A percentile compares a stretch with the other conserved stretches of the same genome.
Evolutionary conservation across 1,284 basidiomycete species (phyloP).

Genomic region (Trichosporon inkin): DNA sequence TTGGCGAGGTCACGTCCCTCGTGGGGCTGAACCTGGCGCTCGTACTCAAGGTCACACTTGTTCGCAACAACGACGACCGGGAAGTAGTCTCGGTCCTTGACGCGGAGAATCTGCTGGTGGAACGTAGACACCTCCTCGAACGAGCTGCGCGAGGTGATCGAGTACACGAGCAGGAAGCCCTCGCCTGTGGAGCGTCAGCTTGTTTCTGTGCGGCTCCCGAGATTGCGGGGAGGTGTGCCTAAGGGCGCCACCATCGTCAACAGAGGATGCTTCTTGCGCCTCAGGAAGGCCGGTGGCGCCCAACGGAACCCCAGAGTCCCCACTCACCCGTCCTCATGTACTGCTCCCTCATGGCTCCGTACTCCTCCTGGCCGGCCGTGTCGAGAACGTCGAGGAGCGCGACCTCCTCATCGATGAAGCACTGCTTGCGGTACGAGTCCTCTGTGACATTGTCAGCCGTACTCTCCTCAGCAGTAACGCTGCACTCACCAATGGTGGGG

Average conservation of each 20-base stretch:
- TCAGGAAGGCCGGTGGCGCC: background rate
- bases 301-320: background rate
- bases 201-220: background rate
- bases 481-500: conserved; percentile 71
- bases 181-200: conserved; percentile 77
- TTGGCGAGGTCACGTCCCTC: conserved; percentile 97
- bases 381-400: conserved; percentile 96
- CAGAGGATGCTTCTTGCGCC: conserved; percentile 4
- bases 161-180: conserved; percentile 97
- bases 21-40: conserved; percentile 94
- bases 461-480: conserved; percentile 3
- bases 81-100: conserved; percentile 97
- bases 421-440: conserved; percentile 95
- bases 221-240: background rate
- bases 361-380: conserved; percentile 99
- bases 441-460: conserved; percentile 26
- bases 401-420: conserved; percentile 95
- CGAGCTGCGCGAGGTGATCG: conserved; percentile 81
- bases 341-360: conserved; percentile 59
- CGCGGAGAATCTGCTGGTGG: conserved; percentile 83
- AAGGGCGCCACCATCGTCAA: conserved; percentile 13
- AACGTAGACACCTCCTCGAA: conserved; percentile 96
- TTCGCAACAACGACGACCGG: conserved; percentile 98
- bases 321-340: conserved; percentile 56
- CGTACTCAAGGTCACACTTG: conserved; percentile 98